Conservation (phyloP, 495 filamentous ascomycete species). For the Aspergillus coremiiformis region DNA sequence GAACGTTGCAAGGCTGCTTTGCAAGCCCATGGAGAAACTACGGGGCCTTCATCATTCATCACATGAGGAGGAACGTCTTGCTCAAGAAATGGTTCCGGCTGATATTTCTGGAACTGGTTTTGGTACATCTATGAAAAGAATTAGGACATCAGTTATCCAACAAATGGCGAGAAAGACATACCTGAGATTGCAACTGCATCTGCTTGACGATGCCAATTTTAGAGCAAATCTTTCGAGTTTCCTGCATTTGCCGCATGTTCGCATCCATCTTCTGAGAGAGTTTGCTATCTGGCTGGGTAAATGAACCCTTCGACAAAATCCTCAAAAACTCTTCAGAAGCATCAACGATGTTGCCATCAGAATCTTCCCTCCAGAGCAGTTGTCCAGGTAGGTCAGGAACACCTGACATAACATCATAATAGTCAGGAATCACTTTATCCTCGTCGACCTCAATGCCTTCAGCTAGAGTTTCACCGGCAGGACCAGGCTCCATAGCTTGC, state of each 20-base stretch:
- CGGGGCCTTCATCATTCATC: constrained; percentile 75
- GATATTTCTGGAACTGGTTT: constrained; percentile 97
- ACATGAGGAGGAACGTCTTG: constrained; percentile 78
- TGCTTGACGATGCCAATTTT: constrained; percentile 98
- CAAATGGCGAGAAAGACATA: constrained; percentile 29
- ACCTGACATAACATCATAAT: constrained; percentile 80
- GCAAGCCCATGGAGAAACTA: constrained; percentile 73
- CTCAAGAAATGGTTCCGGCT: constrained; percentile 85
- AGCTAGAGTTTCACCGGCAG: constrained; percentile 65
- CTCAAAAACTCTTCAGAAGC: constrained; percentile 73
- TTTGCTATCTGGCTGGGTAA: constrained; percentile 66
- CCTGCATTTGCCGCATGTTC: constrained; percentile 94
- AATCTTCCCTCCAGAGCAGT: constrained; percentile 79
- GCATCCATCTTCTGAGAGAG: constrained; percentile 75
- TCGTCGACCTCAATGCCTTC: constrained; percentile 87
- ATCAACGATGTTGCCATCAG: constrained; percentile 77
- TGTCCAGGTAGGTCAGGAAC: constrained; percentile 75
- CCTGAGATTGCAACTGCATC: constrained; percentile 97
- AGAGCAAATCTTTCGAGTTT: constrained; percentile 89
- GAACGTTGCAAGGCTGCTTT: constrained; percentile 80
- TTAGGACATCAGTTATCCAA: not conserved
- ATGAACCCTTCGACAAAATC: constrained; percentile 65
- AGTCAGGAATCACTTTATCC: constrained; percentile 75
- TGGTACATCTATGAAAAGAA: constrained; percentile 66
- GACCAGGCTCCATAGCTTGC: constrained; percentile 39